A percentile compares a stretch with the other conserved stretches of the same genome.
phyloP scores from a whole-genome alignment of 2,329 filamentous ascomycete species.

The Phialophora macrospora region DNA sequence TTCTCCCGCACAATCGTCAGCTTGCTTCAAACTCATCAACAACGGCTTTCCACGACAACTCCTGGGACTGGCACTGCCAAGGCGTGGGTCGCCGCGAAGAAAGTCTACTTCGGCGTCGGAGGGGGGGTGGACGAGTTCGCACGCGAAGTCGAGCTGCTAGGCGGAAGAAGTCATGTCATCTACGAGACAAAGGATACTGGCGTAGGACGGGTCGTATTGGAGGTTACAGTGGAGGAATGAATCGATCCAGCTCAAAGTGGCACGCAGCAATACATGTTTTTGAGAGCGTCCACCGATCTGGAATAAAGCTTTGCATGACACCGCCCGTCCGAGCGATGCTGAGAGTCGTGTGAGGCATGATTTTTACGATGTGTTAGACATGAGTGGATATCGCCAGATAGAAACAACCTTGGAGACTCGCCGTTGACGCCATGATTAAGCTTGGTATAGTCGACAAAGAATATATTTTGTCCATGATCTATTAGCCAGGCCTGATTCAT shows the following conservation, averaged over 20 bases:
- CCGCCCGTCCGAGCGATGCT: background rate
- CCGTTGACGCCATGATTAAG: background rate
- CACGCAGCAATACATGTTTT: background rate
- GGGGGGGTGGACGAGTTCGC: conserved; percentile 67
- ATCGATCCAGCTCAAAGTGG: background rate
- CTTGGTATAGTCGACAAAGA: background rate
- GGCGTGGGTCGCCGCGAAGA: conserved; percentile 66
- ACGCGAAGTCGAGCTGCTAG: conserved; percentile 35
- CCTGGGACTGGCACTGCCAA: conserved; percentile 41
- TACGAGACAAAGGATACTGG: conserved; percentile 50
- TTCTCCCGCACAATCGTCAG: conserved; percentile 62
- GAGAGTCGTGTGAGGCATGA: background rate
- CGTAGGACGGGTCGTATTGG: conserved; percentile 52
- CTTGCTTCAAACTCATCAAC: conserved; percentile 51
- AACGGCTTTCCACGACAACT: background rate
- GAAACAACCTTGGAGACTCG: no score
- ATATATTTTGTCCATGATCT: background rate
- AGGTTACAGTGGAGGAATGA: conserved; percentile 39
- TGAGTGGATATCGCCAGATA: background rate
- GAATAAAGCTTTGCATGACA: background rate
- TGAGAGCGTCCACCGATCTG: background rate
- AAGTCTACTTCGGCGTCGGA: conserved; percentile 70
- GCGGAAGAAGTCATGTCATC: conserved; percentile 35
- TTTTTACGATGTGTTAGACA: background rate
- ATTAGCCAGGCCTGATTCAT: background rate